Percentiles rank a stretch among this genome's conserved stretches.
phyloP scores from a whole-genome alignment of 1,284 basidiomycete species.

The Volvariella volvacea region DNA sequence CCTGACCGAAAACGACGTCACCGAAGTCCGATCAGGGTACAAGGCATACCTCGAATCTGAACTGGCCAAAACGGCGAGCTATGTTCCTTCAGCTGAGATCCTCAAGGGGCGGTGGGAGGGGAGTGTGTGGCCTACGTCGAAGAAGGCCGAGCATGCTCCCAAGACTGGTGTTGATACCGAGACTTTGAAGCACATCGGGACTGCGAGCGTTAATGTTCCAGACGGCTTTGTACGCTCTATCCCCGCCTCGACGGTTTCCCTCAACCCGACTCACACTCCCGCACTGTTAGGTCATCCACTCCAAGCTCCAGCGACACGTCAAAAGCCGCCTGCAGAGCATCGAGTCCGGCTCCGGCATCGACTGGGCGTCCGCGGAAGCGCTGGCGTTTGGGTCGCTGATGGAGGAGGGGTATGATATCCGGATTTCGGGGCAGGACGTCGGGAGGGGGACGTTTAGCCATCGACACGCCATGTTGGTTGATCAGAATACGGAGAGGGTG shows the following conservation, averaged over 20 bases:
- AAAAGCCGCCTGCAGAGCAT: slow-evolving; percentile 70
- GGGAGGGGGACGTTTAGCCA: slow-evolving; percentile 89
- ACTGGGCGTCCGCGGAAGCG: slow-evolving; percentile 87
- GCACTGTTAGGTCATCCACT: slow-evolving; percentile 69
- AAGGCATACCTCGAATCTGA: slow-evolving; percentile 56
- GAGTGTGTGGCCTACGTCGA: slow-evolving; percentile 66
- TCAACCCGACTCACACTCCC: no score
- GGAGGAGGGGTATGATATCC: slow-evolving; percentile 71
- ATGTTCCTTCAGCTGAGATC: slow-evolving; percentile 45
- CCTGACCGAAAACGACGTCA: slow-evolving; percentile 43
- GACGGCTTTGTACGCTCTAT: slow-evolving; percentile 75
- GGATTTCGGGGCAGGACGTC: slow-evolving; percentile 88
- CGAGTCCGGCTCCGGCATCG: slow-evolving; percentile 64
- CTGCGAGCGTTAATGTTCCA: slow-evolving; percentile 66
- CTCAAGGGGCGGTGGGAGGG: slow-evolving; percentile 61
- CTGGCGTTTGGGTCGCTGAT: slow-evolving; percentile 83
- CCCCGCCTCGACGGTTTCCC: no score
- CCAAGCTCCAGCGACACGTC: slow-evolving; percentile 74
- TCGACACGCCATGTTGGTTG: slow-evolving; percentile 85
- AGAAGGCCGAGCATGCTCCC: slow-evolving; percentile 46
- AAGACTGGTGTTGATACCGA: slow-evolving; percentile 61
- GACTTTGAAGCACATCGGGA: slow-evolving; percentile 51
- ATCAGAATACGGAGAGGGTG: slow-evolving; percentile 76
- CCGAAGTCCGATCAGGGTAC: slow-evolving; percentile 46
- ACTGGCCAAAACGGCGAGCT: slow-evolving; percentile 43